Evolutionary conservation across 2,329 filamentous ascomycete genomes (phyloP).

Genomic region (Fulvia fulva): DNA sequence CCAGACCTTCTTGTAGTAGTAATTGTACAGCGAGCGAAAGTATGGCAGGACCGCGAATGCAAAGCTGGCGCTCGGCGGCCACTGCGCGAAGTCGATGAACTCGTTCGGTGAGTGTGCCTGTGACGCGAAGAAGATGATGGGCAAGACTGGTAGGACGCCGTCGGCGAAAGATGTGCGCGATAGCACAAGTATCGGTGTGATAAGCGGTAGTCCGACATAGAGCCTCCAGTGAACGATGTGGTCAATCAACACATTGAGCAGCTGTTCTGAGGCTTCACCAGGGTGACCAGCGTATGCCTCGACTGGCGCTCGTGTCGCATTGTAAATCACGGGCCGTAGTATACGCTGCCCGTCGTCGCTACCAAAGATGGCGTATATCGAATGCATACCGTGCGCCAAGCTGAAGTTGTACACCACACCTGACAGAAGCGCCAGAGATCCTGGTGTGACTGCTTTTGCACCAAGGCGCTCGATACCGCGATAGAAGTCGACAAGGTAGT

Average conservation of each 20-base stretch:
- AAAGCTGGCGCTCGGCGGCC: conserved; percentile 64
- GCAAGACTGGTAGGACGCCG: conserved; percentile 58
- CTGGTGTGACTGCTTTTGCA: conserved; percentile 60
- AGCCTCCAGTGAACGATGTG: conserved; percentile 46
- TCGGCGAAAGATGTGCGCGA: conserved; percentile 63
- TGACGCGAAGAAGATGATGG: conserved; percentile 58
- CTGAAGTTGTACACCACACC: conserved; percentile 21
- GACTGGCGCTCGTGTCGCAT: conserved; percentile 20
- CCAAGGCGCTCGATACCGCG: conserved; percentile 56
- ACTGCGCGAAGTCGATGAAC: conserved; percentile 52
- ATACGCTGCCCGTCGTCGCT: conserved; percentile 56
- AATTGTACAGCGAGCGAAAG: conserved; percentile 59
- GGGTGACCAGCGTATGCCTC: conserved; percentile 22
- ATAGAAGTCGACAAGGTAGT: conserved; percentile 65
- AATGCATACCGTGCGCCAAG: conserved; percentile 54
- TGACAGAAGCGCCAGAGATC: conserved; percentile 55
- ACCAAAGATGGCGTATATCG: conserved; percentile 64
- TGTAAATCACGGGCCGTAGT: conserved; percentile 39
- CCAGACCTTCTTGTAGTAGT: conserved; percentile 58
- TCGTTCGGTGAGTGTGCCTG: conserved; percentile 44
- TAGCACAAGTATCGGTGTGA: conserved; percentile 65
- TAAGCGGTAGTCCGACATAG: conserved; percentile 60
- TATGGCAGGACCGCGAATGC: conserved; percentile 65
- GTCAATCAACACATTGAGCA: conserved; percentile 23
- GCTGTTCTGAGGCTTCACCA: conserved; percentile 7